phyloP scores from a whole-genome alignment of 2,329 filamentous ascomycete species.

The Trichothecium roseum region DNA sequence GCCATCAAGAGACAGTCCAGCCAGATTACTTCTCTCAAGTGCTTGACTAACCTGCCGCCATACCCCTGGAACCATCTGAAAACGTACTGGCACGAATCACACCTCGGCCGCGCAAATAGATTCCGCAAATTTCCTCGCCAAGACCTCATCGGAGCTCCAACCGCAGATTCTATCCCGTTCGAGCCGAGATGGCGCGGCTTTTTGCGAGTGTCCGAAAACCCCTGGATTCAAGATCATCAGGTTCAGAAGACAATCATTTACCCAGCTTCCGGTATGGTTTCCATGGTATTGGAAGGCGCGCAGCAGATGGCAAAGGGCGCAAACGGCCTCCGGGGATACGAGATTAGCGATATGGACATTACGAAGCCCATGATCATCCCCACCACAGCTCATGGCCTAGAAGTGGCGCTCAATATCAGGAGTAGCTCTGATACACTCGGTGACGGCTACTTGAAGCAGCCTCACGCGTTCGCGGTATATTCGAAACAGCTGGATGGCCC shows the following conservation, averaged over 20 bases:
- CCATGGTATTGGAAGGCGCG: constrained; percentile 37
- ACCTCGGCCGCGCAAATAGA: constrained; percentile 30
- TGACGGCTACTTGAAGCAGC: constrained; percentile 1
- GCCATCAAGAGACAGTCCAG: constrained; percentile 12
- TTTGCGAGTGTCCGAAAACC: constrained; percentile 35
- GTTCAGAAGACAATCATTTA: constrained; percentile 40
- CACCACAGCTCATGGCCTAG: constrained; percentile 32
- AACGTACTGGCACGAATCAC: constrained; percentile 43
- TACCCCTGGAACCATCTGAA: constrained; percentile 46
- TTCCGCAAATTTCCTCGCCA: constrained; percentile 33
- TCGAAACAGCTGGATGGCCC: constrained; percentile 28
- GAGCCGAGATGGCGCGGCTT: constrained; percentile 40
- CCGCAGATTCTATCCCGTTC: constrained; percentile 30
- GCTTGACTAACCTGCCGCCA: constrained; percentile 34
- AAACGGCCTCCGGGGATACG: constrained; percentile 21
- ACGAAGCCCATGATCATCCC: constrained; percentile 41
- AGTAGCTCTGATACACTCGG: constrained; percentile 5
- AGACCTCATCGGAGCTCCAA: constrained; percentile 39
- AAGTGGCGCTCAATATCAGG: constrained; percentile 37
- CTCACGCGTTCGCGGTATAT: constrained; percentile 32
- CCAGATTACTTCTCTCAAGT: constrained; percentile 14
- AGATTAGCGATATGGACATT: constrained; percentile 35
- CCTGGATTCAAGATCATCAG: constrained; percentile 42
- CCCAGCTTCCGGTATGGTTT: constrained; percentile 37
- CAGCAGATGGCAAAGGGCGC: constrained; percentile 23